These are phyloP conservation scores for Ustilago vetiveriae DNA, from an alignment of 1,284 basidiomycete genomes.

Conservation along the genomic window DNA sequence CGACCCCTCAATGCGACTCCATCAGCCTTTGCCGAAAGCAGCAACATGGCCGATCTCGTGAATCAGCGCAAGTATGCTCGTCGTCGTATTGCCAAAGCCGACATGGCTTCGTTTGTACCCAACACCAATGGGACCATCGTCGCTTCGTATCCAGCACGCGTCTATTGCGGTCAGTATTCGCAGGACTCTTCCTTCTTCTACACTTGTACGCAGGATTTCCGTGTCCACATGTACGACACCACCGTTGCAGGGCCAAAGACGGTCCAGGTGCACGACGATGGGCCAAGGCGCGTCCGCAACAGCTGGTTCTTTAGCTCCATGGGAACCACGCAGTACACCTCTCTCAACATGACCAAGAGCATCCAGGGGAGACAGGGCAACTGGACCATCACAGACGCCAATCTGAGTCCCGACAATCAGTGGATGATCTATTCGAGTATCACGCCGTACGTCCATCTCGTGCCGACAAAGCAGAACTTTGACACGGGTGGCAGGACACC, in stretches of 20 bases:
- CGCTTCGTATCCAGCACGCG: slow-evolving; percentile 79
- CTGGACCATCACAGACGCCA: slow-evolving; percentile 75
- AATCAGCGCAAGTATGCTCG: slow-evolving; percentile 40
- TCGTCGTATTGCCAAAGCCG: slow-evolving; percentile 68
- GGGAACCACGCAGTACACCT: slow-evolving; percentile 68
- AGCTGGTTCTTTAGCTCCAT: slow-evolving; percentile 46
- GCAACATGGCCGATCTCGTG: slow-evolving; percentile 41
- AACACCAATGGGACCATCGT: slow-evolving; percentile 88
- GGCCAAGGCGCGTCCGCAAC: slow-evolving; percentile 27
- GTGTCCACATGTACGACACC: slow-evolving; percentile 69
- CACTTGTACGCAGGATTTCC: slow-evolving; percentile 76
- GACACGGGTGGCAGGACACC: slow-evolving; percentile 41
- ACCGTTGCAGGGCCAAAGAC: slow-evolving; percentile 28
- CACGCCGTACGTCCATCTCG: slow-evolving; percentile 79
- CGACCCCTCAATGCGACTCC: slow-evolving; percentile 33
- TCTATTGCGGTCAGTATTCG: slow-evolving; percentile 93
- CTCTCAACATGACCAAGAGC: slow-evolving; percentile 61
- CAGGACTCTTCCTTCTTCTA: slow-evolving; percentile 68
- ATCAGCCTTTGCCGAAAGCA: slow-evolving; percentile 37
- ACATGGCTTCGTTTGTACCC: slow-evolving; percentile 73
- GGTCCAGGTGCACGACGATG: slow-evolving; percentile 42
- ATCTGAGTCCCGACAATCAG: slow-evolving; percentile 89
- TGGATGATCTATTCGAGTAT: slow-evolving; percentile 83
- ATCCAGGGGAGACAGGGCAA: slow-evolving; percentile 58
- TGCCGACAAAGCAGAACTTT: slow-evolving; percentile 73